Base-by-base conservation (phyloP, 768 basidiomycete species). In the Amanita subjunquillea region DNA sequence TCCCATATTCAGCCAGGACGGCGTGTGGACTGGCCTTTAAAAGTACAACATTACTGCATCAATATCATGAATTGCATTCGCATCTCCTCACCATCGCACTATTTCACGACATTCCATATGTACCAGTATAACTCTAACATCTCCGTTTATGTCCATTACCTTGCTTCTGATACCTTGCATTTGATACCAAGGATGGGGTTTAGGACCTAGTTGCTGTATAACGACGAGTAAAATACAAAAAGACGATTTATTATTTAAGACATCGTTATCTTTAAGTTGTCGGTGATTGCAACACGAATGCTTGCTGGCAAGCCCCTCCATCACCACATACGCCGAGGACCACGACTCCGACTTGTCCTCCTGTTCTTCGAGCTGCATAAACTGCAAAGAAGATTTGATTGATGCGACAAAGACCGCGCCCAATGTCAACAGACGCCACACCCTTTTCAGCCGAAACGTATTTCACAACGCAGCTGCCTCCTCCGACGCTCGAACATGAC, bases 401-500 rank as follows among this genome's bases (percentile, higher is more conserved):
- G 17, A 17, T 17, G 17, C 17, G 17, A 17, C 17, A 17, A 17
- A 17, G 17, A 17, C 17, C 17, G 17, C 3, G 32, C 32, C 5
- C 32, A 3, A 51, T 43, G 50, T 44, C 50, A 12, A 42, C 50
- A 50, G 20, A 37, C 30, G 6, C 34, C 34, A 67, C 69, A 23
- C 65, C 73, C 6, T 94, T 95, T 71, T 92, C 89, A 13, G 87
- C 93, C 23, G 89, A 93, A 57, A 74, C 76, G 2, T 98, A 97
- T 72, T 99, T 96, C 63, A 82, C 79, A 48, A 91, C 90, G 0
- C 93, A 99, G 60, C 75, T 74, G 15, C 82, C 85, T 7, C 96
- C 96, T 1, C 62, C 79, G 1, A 75, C 76, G 6, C 79, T 99
- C 13, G 76, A 87, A 8, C 72, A 80, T 37, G 84, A 88, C 59